Percentiles rank a stretch among this genome's conserved stretches.
Evolutionary conservation across 176 grass and related monocot genomes (phyloP).

Genomic region (Carex pumila): DNA sequence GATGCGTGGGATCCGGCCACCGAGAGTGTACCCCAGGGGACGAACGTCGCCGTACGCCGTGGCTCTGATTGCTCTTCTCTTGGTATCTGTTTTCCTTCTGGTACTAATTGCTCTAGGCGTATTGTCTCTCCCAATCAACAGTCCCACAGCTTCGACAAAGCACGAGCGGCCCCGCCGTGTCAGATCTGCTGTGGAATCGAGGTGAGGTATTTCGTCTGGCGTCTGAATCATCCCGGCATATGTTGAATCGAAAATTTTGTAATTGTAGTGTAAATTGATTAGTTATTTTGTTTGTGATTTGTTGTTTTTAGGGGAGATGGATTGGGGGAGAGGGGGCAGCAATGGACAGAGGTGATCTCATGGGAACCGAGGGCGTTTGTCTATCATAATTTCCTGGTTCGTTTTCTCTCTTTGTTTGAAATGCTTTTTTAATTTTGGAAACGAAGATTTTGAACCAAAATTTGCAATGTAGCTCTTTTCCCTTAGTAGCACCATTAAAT

Average conservation of each 20-base stretch:
- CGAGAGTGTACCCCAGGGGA: conserved; percentile 41
- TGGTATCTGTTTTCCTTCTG: conserved; percentile 51
- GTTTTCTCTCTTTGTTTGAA: not conserved
- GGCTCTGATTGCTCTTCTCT: conserved; percentile 47
- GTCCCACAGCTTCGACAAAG: conserved; percentile 20
- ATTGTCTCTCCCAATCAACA: conserved; percentile 58
- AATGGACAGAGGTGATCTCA: conserved; percentile 94
- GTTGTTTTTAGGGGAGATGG: conserved; percentile 31
- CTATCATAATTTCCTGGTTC: conserved; percentile 86
- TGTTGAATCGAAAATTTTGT: not conserved
- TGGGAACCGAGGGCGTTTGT: conserved; percentile 83
- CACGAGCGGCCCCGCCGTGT: conserved; percentile 14
- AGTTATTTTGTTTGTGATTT: not conserved
- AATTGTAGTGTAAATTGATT: not conserved
- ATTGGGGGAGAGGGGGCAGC: conserved; percentile 59
- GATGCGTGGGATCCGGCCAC: conserved; percentile 52
- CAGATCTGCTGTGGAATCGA: conserved; percentile 24
- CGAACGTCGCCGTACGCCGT: conserved; percentile 46
- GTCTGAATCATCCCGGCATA: not conserved
- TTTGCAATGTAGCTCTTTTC: not conserved
- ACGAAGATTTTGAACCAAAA: not conserved
- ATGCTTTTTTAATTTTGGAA: not conserved
- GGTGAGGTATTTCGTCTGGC: conserved; percentile 11
- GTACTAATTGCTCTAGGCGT: conserved; percentile 65
- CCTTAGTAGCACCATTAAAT: not conserved